Conservation (phyloP, 495 filamentous ascomycete species). For the Daldinia grandis region DNA sequence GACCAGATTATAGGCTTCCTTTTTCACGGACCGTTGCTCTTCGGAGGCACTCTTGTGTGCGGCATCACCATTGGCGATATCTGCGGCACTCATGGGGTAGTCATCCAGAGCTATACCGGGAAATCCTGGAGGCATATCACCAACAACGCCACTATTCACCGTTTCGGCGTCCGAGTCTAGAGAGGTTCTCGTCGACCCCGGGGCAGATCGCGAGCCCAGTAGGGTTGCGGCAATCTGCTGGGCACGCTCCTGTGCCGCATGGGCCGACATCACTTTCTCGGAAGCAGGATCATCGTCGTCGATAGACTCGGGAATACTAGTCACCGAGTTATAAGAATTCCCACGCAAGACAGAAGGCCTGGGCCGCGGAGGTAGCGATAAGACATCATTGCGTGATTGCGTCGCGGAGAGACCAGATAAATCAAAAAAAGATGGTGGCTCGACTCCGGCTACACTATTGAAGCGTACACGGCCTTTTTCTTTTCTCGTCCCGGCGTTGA, state of each 20-base stretch:
- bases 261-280: constrained; percentile 50
- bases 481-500: constrained; percentile 24
- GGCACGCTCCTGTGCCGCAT: constrained; percentile 51
- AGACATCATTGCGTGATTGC: constrained; percentile 19
- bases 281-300: constrained; percentile 38
- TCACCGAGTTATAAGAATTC: constrained; percentile 46
- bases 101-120: constrained; percentile 27
- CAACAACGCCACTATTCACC: constrained; percentile 11
- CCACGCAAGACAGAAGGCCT: constrained; percentile 49
- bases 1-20: constrained; percentile 60
- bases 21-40: constrained; percentile 42
- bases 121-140: constrained; percentile 35
- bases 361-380: constrained; percentile 31
- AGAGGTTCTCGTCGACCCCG: constrained; percentile 49
- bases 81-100: constrained; percentile 22
- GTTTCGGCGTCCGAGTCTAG: constrained; percentile 47
- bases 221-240: constrained; percentile 47
- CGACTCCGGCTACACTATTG: constrained; percentile 42
- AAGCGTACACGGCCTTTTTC: constrained; percentile 48
- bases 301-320: constrained; percentile 40
- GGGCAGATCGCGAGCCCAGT: constrained; percentile 48
- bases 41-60: constrained; percentile 33
- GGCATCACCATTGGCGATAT: constrained; percentile 32
- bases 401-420: constrained; percentile 22
- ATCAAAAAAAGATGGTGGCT: constrained; percentile 32